Base-by-base conservation (phyloP, 2,329 filamentous ascomycete genomes). In the Scedosporium apiospermum region DNA sequence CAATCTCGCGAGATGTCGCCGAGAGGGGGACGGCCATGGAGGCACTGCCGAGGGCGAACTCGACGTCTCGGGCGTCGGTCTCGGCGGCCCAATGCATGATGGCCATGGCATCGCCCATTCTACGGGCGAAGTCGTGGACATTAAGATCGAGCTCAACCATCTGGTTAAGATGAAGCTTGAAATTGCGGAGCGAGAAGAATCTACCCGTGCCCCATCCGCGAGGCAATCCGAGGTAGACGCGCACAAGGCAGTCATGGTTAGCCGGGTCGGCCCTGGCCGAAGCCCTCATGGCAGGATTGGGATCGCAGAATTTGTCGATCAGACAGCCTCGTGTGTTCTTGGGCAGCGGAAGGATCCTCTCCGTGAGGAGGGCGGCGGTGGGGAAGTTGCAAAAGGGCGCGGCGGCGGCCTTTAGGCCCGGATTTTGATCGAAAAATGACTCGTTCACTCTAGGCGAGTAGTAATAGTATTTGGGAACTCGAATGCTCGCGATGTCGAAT, bases 111-210 rank as follows among this genome's bases (percentile, higher is more conserved):
- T 64, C 57, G 0, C 63, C 72, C 66, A 75, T 71, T 1, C 55
- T 60, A 2, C 30, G 21, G 16, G 69, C 68, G 1, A 71, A 63
- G 0, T 23, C 16, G 0, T 66, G 26, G 4, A 68, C 63, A 2
- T 70, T 65, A 1, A 75, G 34, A 1, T 60, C 16, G 0, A 73
- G 60, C 0, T 70, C 65, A 0, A 66, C 3, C 64, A 74, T 66
- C 21, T 73, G 70, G 34, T 72, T 69, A 1, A 75, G 63, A 16
- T 71, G 68, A 6, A 75, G 38, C 38, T 72, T 69, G 57, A 73
- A 71, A 63, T 73, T 74, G 0, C 71, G 63, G 0, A 75, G 68
- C 1, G 68, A 71, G 49, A 69, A 72, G 64, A 68, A 70, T 3
- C 34, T 63, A 3, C 7, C 58, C 1, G 41, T 27, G 1, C 16